Evolutionary conservation across 2,329 filamentous ascomycete genomes (phyloP).

Genomic region (Didymella segeticola): DNA sequence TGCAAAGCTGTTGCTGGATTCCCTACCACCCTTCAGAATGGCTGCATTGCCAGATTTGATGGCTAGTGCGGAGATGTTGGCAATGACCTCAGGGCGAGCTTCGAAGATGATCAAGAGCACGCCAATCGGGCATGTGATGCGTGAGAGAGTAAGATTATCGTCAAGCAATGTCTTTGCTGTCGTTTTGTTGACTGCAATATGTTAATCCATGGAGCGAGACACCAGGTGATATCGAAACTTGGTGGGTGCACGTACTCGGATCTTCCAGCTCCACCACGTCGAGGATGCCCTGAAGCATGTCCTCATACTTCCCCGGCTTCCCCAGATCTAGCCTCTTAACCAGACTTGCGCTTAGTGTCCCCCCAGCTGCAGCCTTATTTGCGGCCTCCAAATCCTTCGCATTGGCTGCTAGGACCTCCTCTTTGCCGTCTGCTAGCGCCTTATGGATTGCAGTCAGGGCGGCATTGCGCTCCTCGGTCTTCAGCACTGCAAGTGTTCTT

Average conservation of each 20-base stretch:
- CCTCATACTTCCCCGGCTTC: constrained; percentile 90
- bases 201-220: constrained; percentile 11
- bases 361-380: constrained; percentile 73
- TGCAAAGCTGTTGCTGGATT: constrained; percentile 93
- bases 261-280: constrained; percentile 86
- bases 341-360: constrained; percentile 79
- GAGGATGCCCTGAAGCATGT: constrained; percentile 94
- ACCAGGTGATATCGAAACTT: not conserved
- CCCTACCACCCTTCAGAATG: constrained; percentile 95
- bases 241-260: constrained; percentile 69
- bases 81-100: constrained; percentile 95
- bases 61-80: constrained; percentile 93
- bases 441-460: constrained; percentile 83
- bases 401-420: constrained; percentile 86
- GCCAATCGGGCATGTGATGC: constrained; percentile 92
- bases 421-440: constrained; percentile 72
- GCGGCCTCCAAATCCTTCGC: constrained; percentile 80
- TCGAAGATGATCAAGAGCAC: constrained; percentile 99
- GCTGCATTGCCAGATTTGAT: constrained; percentile 98
- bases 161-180: constrained; percentile 86
- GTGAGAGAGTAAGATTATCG: constrained; percentile 82
- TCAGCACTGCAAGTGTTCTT: constrained; percentile 79
- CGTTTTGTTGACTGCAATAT: constrained; percentile 75
- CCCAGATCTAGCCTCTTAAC: constrained; percentile 87
- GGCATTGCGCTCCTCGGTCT: constrained; percentile 77